phyloP scores from a whole-genome alignment of 495 filamentous ascomycete genomes.

The Hyaloscypha bicolor region DNA sequence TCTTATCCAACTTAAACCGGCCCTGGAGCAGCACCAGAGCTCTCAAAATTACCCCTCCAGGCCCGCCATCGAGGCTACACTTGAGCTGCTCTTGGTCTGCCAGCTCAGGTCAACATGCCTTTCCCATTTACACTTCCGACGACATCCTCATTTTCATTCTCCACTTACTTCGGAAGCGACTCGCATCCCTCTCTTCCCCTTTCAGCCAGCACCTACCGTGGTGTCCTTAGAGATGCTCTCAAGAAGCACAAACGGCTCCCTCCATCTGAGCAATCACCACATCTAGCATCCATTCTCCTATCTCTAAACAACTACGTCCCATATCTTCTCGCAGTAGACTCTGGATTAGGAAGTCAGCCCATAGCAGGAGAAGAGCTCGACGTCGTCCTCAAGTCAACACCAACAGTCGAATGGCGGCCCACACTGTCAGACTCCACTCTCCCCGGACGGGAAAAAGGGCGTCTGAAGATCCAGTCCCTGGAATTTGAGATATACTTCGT shows the following conservation, averaged over 20 bases:
- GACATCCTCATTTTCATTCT: slow-evolving; percentile 80
- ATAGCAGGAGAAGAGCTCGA: slow-evolving; percentile 63
- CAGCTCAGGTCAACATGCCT: slow-evolving; percentile 62
- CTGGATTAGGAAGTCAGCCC: slow-evolving; percentile 58
- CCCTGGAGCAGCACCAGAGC: not conserved
- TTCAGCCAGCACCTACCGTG: slow-evolving; percentile 74
- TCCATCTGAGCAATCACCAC: slow-evolving; percentile 60
- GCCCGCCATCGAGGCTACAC: not conserved
- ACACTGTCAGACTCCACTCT: slow-evolving; percentile 62
- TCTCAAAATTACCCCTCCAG: not conserved
- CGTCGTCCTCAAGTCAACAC: slow-evolving; percentile 54
- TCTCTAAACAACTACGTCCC: slow-evolving; percentile 75
- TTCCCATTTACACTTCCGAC: slow-evolving; percentile 83
- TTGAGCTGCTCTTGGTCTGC: not conserved
- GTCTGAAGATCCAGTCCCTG: slow-evolving; percentile 70
- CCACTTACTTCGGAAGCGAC: slow-evolving; percentile 65
- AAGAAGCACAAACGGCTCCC: slow-evolving; percentile 83
- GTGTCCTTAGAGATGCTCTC: slow-evolving; percentile 72
- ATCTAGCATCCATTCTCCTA: slow-evolving; percentile 67
- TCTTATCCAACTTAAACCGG: not conserved
- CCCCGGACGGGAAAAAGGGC: slow-evolving; percentile 59
- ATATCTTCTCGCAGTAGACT: slow-evolving; percentile 72
- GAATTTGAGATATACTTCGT: slow-evolving; percentile 83
- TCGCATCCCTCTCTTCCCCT: slow-evolving; percentile 85
- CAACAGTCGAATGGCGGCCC: slow-evolving; percentile 75